Evolutionary conservation across 2,329 filamentous ascomycete genomes (phyloP).

Genomic region (Pseudogymnoascus sp.): DNA sequence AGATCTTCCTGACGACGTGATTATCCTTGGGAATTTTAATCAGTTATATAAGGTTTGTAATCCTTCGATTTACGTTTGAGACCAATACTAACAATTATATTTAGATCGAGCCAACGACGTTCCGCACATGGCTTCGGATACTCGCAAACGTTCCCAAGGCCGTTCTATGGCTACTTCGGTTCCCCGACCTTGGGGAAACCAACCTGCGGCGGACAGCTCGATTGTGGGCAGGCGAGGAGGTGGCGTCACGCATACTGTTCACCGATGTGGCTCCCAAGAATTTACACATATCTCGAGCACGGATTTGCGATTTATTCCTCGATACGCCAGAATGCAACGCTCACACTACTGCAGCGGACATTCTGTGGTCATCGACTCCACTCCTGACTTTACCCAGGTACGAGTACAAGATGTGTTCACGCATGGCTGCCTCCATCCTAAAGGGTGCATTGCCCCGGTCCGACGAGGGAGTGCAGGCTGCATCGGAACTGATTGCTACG

Average conservation of each 20-base stretch:
- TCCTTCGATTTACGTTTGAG: neutral
- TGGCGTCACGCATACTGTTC: conserved; percentile 82
- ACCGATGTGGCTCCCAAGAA: conserved; percentile 95
- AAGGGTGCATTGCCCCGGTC: conserved; percentile 75
- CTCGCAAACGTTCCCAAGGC: conserved; percentile 77
- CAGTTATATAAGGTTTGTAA: conserved; percentile 85
- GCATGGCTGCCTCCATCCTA: conserved; percentile 93
- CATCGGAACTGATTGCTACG: conserved; percentile 65
- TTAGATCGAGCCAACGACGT: conserved; percentile 93
- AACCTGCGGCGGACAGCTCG: conserved; percentile 75
- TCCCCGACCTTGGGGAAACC: conserved; percentile 84
- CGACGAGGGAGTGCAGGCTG: conserved; percentile 57
- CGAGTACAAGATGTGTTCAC: conserved; percentile 96
- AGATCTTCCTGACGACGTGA: conserved; percentile 65
- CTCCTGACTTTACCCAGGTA: conserved; percentile 85
- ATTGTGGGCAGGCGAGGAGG: conserved; percentile 75
- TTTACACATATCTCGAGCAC: conserved; percentile 83
- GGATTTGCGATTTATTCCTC: conserved; percentile 88
- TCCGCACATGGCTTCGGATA: conserved; percentile 91
- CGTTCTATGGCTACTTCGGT: conserved; percentile 90
- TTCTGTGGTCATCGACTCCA: conserved; percentile 93
- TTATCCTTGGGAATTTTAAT: conserved; percentile 97
- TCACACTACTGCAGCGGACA: conserved; percentile 92
- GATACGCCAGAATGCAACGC: conserved; percentile 98
- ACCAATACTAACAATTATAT: conserved; percentile 7